Evolutionary conservation across 1,284 basidiomycete genomes (phyloP), one percentile per base, ranked within the genome.

Genomic region (Singerocomus rubriflavus): DNA sequence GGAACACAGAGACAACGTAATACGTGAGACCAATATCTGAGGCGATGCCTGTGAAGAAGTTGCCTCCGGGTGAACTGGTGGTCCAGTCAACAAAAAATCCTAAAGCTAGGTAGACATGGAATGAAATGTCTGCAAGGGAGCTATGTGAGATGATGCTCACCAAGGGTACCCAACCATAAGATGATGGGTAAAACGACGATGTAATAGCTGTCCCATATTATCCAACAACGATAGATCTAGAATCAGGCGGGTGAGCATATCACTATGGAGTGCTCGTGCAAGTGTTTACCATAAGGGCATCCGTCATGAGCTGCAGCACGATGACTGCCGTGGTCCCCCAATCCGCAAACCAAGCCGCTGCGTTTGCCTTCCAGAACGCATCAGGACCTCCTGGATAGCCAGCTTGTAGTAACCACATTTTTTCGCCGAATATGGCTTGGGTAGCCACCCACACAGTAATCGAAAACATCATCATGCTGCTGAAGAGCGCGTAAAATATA

Each of bases 261-360:
- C n/a, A 25, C 37, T 4, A 12, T 21, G 9, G 26, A 0, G 16
- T 25, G 6, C 11, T 33, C 10, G 5, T 17, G 10, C 10, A 13
- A 21, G 2, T 21, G 21, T 21, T 21, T 36, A 67, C 62, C 63
- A 67, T 60, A 6, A 64, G 48, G 3, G 39, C 63, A 2, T 64
- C 61, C 6, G 63, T 65, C 59, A 64, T 60, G 40, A 64, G 61
- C 5, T 67, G 63, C 29, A 66, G 36, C 4, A 51, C 0, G 38
- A 54, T 17, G 17, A 52, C 3, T 5, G 46, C 26, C 1, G 49
- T 51, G 29, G 40, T 44, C 3, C 45, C 63, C 41, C 47, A 57
- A n/a, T 52, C 50, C 46, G 61, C 36, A 30, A 63, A 65, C 63
- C 65, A 64, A n/a, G 4, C 12, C 2, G 59, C 53, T 6, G 44